Evolutionary conservation across 345 rosid genomes (phyloP).

Genomic region (Pistacia atlantica): DNA sequence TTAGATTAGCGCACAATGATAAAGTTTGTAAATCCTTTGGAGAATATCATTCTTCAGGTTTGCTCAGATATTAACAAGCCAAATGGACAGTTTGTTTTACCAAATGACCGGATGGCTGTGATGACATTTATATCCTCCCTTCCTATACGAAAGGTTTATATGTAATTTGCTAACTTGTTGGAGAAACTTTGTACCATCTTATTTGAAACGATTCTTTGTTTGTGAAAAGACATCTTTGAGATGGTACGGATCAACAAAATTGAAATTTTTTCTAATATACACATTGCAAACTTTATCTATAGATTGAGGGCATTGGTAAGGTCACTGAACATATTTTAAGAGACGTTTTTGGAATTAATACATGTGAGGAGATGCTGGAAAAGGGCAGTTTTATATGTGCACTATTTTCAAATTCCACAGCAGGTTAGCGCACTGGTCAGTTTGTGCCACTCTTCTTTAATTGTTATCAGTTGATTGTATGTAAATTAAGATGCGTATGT

Average conservation of each 20-base stretch:
- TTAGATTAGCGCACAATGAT: neutral
- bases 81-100: conserved; percentile 90
- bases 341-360: conserved; percentile 73
- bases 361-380: conserved; percentile 80
- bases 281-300: conserved; percentile 22
- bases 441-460: conserved; percentile 12
- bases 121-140: conserved; percentile 85
- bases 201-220: conserved; percentile 12
- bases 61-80: conserved; percentile 98
- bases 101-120: conserved; percentile 71
- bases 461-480: conserved; percentile 1
- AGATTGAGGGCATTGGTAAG: conserved; percentile 97
- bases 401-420: conserved; percentile 69
- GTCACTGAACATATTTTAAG: conserved; percentile 81
- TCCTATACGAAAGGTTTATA: conserved; percentile 78
- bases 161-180: conserved; percentile 7
- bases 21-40: neutral
- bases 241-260: conserved; percentile 3
- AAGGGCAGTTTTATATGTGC: conserved; percentile 76
- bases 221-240: neutral
- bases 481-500: neutral
- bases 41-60: conserved; percentile 47
- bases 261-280: conserved; percentile 3
- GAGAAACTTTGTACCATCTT: neutral
- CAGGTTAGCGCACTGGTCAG: conserved; percentile 55